Conservation (phyloP, 345 rosid genomes). For the Mangifera indica region DNA sequence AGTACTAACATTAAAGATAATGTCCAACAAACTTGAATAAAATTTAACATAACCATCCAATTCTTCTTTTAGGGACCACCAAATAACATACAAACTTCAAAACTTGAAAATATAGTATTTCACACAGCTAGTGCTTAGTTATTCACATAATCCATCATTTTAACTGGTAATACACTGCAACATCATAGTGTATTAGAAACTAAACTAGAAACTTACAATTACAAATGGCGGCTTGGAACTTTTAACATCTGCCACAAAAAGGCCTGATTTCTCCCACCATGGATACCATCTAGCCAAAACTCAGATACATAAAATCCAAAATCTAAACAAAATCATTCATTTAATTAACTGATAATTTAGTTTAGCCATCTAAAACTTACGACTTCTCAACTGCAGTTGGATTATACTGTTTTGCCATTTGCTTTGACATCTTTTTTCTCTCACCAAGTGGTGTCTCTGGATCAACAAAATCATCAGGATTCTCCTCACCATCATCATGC, state of each 20-base stretch:
- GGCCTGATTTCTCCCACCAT: constrained; percentile 86
- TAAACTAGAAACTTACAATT: constrained; percentile 50
- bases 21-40: not conserved
- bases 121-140: not conserved
- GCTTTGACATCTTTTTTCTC: constrained; percentile 70
- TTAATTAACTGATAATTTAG: not conserved
- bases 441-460: constrained; percentile 74
- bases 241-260: constrained; percentile 66
- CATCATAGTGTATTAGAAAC: not conserved
- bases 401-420: constrained; percentile 87
- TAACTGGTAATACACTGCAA: not conserved
- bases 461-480: constrained; percentile 68
- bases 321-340: not conserved
- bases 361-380: constrained; percentile 38
- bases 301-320: constrained; percentile 9
- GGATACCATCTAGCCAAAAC: constrained; percentile 69
- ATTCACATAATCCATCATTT: not conserved
- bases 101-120: not conserved
- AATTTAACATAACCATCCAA: not conserved
- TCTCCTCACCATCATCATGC: constrained; percentile 60
- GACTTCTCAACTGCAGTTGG: constrained; percentile 81
- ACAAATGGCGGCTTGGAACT: constrained; percentile 75
- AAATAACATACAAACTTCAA: too few species aligned
- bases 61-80: not conserved
- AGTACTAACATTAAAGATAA: constrained; percentile 5